A percentile compares a stretch with the other conserved stretches of the same genome.
Evolutionary conservation across 1,284 basidiomycete species (phyloP).

Genomic region (Lentinula novae-zelandiae): DNA sequence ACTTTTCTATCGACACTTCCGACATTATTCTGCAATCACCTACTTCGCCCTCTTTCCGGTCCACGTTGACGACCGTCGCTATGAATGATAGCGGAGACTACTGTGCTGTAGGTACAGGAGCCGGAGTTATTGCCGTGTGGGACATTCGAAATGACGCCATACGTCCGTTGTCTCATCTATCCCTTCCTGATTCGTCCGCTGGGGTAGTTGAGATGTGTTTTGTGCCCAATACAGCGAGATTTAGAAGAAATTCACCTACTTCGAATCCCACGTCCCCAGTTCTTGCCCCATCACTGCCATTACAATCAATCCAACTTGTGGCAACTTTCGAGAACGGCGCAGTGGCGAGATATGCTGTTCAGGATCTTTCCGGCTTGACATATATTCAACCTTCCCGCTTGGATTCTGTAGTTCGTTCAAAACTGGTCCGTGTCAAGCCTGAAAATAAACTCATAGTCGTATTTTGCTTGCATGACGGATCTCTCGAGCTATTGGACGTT

Average conservation of each 20-base stretch:
- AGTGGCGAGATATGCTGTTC: slow-evolving; percentile 52
- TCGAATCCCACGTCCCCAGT: slow-evolving; percentile 30
- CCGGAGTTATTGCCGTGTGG: slow-evolving; percentile 59
- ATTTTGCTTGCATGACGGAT: slow-evolving; percentile 61
- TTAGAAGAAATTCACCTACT: slow-evolving; percentile 22
- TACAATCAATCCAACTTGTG: slow-evolving; percentile 34
- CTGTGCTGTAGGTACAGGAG: slow-evolving; percentile 63
- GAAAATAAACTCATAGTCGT: slow-evolving; percentile 47
- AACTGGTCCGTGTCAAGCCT: slow-evolving; percentile 42
- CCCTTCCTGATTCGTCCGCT: slow-evolving; percentile 41
- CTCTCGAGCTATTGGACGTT: slow-evolving; percentile 55
- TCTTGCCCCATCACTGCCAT: slow-evolving; percentile 13
- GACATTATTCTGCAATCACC: slow-evolving; percentile 44
- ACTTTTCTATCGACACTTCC: slow-evolving; percentile 48
- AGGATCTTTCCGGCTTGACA: slow-evolving; percentile 30
- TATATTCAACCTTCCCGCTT: slow-evolving; percentile 43
- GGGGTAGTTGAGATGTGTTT: slow-evolving; percentile 51
- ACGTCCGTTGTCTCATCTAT: slow-evolving; percentile 40
- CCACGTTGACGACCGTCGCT: slow-evolving; percentile 54
- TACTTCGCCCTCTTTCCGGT: slow-evolving; percentile 42
- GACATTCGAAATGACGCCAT: slow-evolving; percentile 38
- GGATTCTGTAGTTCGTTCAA: slow-evolving; percentile 41
- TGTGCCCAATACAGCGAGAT: slow-evolving; percentile 21
- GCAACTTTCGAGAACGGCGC: slow-evolving; percentile 58
- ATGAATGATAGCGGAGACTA: slow-evolving; percentile 52